Evolutionary conservation across 768 basidiomycete genomes (phyloP).

Genomic region (Rhizopogon sp.): DNA sequence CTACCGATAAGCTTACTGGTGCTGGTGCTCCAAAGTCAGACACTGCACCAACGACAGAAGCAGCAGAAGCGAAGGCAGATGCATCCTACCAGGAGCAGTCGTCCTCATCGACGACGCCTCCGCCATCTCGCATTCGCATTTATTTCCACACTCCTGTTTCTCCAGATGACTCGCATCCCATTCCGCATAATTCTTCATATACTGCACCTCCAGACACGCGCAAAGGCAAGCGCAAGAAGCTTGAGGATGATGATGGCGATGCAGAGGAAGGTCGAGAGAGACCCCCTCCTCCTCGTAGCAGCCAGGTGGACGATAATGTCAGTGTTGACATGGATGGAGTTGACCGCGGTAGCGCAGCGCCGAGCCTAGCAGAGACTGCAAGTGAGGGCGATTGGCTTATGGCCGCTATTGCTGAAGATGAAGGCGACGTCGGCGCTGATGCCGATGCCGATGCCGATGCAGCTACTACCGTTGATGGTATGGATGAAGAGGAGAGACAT

Average conservation of each 20-base stretch:
- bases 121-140: constrained; percentile 80
- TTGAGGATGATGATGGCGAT: constrained; percentile 85
- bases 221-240: constrained; percentile 85
- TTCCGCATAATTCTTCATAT: constrained; percentile 54
- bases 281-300: constrained; percentile 51
- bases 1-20: constrained; percentile 3
- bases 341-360: constrained; percentile 57
- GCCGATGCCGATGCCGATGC: constrained; percentile 55
- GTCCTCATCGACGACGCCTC: constrained; percentile 34
- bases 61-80: constrained; percentile 28
- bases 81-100: constrained; percentile 21
- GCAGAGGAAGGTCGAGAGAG: constrained; percentile 64
- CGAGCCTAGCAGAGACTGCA: constrained; percentile 53
- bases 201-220: constrained; percentile 52
- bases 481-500: constrained; percentile 40
- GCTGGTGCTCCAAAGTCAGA: constrained; percentile 16
- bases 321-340: constrained; percentile 54
- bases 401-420: constrained; percentile 79
- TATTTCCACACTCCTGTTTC: constrained; percentile 90
- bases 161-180: constrained; percentile 73
- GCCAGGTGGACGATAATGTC: constrained; percentile 46
- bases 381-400: constrained; percentile 87
- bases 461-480: constrained; percentile 38
- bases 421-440: constrained; percentile 47
- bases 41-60: constrained; percentile 18